Conservation (phyloP, 805 yeast species). For the Candida ulmi region DNA sequence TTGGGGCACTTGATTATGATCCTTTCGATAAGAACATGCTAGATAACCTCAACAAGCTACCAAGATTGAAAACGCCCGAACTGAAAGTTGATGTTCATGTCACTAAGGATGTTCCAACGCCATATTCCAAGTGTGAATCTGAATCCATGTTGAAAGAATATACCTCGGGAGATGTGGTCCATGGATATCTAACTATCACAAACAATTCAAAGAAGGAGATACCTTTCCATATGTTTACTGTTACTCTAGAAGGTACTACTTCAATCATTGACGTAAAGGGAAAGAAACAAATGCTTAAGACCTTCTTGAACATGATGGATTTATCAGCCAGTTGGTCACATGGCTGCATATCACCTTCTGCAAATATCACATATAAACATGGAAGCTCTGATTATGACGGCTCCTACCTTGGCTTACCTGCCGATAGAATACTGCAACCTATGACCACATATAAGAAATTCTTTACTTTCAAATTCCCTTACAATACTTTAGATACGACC, state of each 20-base stretch:
- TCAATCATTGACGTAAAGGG: conserved; percentile 26
- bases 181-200: conserved; percentile 50
- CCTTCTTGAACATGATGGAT: conserved; percentile 56
- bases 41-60: conserved; percentile 46
- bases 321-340: conserved; percentile 49
- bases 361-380: conserved; percentile 41
- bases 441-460: conserved; percentile 48
- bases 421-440: conserved; percentile 44
- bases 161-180: conserved; percentile 60
- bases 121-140: conserved; percentile 24
- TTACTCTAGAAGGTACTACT: conserved; percentile 39
- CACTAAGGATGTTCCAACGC: conserved; percentile 45
- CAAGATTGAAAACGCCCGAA: conserved; percentile 28
- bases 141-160: conserved; percentile 45
- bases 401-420: conserved; percentile 42
- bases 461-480: conserved; percentile 54
- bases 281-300: conserved; percentile 35
- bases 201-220: conserved; percentile 41
- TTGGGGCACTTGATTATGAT: not conserved
- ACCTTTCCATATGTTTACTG: conserved; percentile 58
- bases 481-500: conserved; percentile 43
- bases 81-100: conserved; percentile 43
- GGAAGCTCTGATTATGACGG: conserved; percentile 44
- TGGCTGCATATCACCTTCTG: conserved; percentile 45
- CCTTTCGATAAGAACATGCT: conserved; percentile 33